Base-by-base conservation (phyloP, 1,139 yeast genomes). In the Taphrina communis region DNA sequence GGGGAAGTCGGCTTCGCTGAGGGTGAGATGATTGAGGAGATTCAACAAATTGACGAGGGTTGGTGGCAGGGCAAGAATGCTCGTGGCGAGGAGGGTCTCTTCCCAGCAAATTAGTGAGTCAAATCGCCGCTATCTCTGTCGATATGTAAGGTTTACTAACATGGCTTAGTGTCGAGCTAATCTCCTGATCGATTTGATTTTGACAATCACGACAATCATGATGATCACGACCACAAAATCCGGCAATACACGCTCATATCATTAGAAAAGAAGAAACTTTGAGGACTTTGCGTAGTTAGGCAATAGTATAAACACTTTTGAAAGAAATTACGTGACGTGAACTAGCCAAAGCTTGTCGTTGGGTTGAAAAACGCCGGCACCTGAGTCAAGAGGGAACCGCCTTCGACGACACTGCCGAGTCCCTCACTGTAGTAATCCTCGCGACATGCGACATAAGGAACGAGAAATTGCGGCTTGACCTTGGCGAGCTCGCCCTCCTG, bases 31-130 rank as follows among this genome's bases (percentile, higher is more conserved):
- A 91, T 94, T 73, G 80, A 86, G 25, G 90, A 91, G 72, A 89
- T 94, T 72, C 96, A 91, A 73, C 89, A 90, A 78, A 89, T 90
- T 17, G 97, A 92, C 74, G 97, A 90, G 65, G 97, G 91, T 76
- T 94, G 99, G 99, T 94, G 98, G 98, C 82, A 88, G 70, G 99
- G 99, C 62, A 87, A 87, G 74, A 58, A 60, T 41, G 80, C 86
- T 70, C 79, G 86, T 53, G 97, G 97, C 56, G 89, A 86, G 73
- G 83, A 85, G 72, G 96, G 96, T 69, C 82, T 94, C 70, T 92
- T 94, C 87, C 99, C 99, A n/a, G 38, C 62, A 31, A 58, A 58
- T 17, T 58, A 58, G 60, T 56, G 38, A 56, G 60, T 31, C 36
- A 8, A 11, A 50, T 8, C 12, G 4, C 53, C 7, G n/a, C 36